These are phyloP conservation scores for Gnomoniopsis sp. DNA, from an alignment of 2,329 filamentous ascomycete species.

Conservation along the genomic window DNA sequence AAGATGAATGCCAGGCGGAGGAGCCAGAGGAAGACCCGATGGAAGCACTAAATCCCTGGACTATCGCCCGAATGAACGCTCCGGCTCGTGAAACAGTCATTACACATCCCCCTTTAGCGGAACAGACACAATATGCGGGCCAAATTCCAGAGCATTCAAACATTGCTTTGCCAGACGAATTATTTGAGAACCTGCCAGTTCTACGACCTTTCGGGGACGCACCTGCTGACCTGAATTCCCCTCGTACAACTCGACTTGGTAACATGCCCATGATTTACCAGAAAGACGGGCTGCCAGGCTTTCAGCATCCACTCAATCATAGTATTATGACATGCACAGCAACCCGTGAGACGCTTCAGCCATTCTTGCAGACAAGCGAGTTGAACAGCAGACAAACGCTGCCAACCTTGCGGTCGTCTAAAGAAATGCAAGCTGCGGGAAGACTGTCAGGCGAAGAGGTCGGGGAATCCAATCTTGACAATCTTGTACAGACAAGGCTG, in stretches of 20 bases:
- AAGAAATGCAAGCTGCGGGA: too few species aligned
- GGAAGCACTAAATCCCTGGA: conserved; percentile 35
- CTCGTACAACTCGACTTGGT: not conserved
- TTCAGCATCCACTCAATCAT: not conserved
- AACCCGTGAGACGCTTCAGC: not conserved
- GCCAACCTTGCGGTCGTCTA: not conserved
- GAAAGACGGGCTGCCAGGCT: not conserved
- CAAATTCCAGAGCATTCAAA: not conserved
- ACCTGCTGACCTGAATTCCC: conserved; percentile 27
- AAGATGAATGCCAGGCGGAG: not conserved
- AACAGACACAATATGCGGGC: not conserved
- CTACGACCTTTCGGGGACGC: conserved; percentile 25
- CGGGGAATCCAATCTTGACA: not conserved
- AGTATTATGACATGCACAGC: not conserved
- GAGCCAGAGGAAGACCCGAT: not conserved
- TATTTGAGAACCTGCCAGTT: conserved; percentile 24
- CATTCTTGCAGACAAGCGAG: not conserved
- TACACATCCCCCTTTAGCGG: not conserved
- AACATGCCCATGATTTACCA: not conserved
- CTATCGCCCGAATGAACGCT: conserved; percentile 35
- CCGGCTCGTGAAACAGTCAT: conserved; percentile 10
- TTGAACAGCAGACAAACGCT: not conserved
- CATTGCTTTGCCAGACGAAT: not conserved
- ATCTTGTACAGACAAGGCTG: not conserved
- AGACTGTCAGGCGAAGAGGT: not conserved